These are phyloP conservation scores for Xylariales sp. DNA, from an alignment of 2,329 filamentous ascomycete genomes.

Conservation along the genomic window DNA sequence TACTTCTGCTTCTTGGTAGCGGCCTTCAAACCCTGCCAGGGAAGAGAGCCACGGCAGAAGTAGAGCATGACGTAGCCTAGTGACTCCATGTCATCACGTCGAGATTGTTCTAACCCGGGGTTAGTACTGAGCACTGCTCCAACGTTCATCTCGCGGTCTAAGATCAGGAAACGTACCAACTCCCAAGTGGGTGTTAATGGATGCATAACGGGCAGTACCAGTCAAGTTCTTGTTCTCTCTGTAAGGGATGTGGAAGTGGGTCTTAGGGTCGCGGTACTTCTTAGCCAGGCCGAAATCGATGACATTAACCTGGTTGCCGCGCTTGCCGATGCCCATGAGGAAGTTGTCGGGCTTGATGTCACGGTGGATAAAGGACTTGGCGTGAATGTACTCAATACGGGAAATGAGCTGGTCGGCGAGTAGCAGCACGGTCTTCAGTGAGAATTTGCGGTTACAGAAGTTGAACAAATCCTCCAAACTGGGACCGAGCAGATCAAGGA, in stretches of 20 bases:
- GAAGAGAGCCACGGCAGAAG: conserved; percentile 97
- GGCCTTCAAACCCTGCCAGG: conserved; percentile 98
- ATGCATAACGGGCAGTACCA: conserved; percentile 95
- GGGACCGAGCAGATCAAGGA: conserved; percentile 91
- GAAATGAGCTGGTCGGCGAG: conserved; percentile 98
- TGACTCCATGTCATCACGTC: conserved; percentile 98
- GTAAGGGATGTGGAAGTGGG: conserved; percentile 99
- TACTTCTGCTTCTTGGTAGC: conserved; percentile 99
- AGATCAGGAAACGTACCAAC: conserved; percentile 59
- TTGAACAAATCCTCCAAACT: conserved; percentile 98
- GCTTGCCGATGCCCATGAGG: conserved; percentile 98
- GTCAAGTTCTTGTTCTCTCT: conserved; percentile 99
- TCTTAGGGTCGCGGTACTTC: conserved; percentile 99
- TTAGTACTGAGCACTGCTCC: conserved; percentile 17
- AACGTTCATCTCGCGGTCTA: neutral
- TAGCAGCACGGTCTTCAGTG: conserved; percentile 93
- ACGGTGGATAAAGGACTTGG: conserved; percentile 98
- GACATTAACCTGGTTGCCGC: conserved; percentile 98
- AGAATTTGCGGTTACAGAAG: conserved; percentile 99
- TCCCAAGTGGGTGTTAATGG: conserved; percentile 97
- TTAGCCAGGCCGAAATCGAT: conserved; percentile 99
- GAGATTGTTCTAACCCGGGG: conserved; percentile 77
- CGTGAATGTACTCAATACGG: conserved; percentile 98
- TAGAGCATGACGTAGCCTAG: conserved; percentile 99
- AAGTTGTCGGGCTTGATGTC: conserved; percentile 99